phyloP scores from a whole-genome alignment of 1,284 basidiomycete genomes.

The Naganishia sp. region DNA sequence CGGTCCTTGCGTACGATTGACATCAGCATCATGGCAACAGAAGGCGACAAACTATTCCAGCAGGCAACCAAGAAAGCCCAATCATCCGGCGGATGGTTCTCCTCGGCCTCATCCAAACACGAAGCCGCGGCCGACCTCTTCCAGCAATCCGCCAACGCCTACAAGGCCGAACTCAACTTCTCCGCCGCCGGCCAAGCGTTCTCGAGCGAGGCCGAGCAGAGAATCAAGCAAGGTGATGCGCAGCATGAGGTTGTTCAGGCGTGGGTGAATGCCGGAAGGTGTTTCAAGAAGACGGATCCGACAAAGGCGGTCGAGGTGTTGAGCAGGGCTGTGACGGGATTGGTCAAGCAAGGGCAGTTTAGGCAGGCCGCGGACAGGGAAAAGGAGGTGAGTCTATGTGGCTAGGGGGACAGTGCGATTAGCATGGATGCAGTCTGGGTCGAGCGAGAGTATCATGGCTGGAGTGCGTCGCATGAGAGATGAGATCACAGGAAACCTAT shows the following conservation, averaged over 20 bases:
- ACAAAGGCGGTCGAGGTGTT: slow-evolving; percentile 51
- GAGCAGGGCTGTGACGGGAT: slow-evolving; percentile 37
- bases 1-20: too few species aligned
- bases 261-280: slow-evolving; percentile 94
- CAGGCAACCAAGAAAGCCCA: slow-evolving; percentile 90
- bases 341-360: slow-evolving; percentile 85
- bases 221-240: slow-evolving; percentile 67
- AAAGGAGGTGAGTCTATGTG: slow-evolving; percentile 64
- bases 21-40: slow-evolving; percentile 26
- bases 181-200: slow-evolving; percentile 86
- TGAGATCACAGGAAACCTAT: not conserved
- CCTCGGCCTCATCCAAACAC: slow-evolving; percentile 73
- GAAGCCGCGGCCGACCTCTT: slow-evolving; percentile 94
- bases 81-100: slow-evolving; percentile 80
- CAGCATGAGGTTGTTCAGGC: slow-evolving; percentile 90
- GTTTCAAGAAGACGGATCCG: slow-evolving; percentile 83
- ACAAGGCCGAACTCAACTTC: slow-evolving; percentile 91
- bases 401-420: not conserved
- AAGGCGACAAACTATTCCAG: slow-evolving; percentile 62
- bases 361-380: slow-evolving; percentile 96
- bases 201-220: slow-evolving; percentile 56
- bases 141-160: slow-evolving; percentile 87
- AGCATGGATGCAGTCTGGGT: not conserved
- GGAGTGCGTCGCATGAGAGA: not conserved
- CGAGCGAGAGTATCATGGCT: not conserved